Conservation (phyloP, 305 asterid genomes). For the Fraxinus ornus region DNA sequence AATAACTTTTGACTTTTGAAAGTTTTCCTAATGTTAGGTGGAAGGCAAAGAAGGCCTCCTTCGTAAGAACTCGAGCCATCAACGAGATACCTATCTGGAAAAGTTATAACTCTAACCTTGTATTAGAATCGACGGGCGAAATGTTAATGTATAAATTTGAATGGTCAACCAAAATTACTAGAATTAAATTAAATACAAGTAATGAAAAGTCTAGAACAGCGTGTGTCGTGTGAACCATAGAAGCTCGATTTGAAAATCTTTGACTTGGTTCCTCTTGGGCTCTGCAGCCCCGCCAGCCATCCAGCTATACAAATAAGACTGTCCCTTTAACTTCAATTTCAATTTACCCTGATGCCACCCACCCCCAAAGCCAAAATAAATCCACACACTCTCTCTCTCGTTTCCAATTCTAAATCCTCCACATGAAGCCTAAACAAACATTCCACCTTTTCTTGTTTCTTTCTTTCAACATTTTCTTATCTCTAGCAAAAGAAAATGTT, state of each 20-base stretch:
- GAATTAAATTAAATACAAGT: not conserved
- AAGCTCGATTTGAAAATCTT: constrained; percentile 29
- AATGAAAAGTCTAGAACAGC: not conserved
- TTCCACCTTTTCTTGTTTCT: constrained; percentile 24
- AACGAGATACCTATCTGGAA: too few relatives aligned
- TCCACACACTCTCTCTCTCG: constrained; percentile 16
- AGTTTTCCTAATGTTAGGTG: not conserved
- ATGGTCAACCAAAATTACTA: not conserved
- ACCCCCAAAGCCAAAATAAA: constrained; percentile 12
- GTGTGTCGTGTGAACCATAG: constrained; percentile 43
- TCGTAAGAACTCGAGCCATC: too few relatives aligned
- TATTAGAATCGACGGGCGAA: not conserved
- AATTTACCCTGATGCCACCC: not conserved
- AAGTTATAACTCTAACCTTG: not conserved
- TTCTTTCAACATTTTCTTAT: constrained; percentile 22
- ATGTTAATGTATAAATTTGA: not conserved
- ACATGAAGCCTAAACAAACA: constrained; percentile 38
- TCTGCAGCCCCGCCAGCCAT: constrained; percentile 26
- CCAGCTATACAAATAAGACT: constrained; percentile 27
- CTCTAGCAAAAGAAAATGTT: constrained; percentile 21
- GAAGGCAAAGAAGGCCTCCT: not conserved
- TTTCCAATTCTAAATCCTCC: constrained; percentile 24
- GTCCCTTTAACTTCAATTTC: too few relatives aligned
- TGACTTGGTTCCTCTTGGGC: too few relatives aligned
- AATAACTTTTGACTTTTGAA: not conserved